Conservation (phyloP, 2,329 filamentous ascomycete genomes). For the Epichloe scottii region DNA sequence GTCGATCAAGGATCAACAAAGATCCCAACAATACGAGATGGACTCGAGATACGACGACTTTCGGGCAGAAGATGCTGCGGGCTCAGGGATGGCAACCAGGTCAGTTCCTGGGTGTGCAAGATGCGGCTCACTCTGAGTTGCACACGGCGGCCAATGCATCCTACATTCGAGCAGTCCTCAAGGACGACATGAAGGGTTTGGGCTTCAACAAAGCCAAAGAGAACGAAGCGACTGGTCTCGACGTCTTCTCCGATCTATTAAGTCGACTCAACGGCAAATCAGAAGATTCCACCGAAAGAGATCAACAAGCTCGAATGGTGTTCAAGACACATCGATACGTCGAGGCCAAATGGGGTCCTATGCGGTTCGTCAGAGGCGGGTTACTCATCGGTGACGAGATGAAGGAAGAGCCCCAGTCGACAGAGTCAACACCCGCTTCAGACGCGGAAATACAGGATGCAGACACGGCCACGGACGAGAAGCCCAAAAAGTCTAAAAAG, state of each 20-base stretch:
- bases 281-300: constrained; percentile 57
- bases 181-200: constrained; percentile 83
- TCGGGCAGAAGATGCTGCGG: constrained; percentile 81
- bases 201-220: constrained; percentile 68
- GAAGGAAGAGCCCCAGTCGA: constrained; percentile 20
- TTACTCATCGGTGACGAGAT: constrained; percentile 48
- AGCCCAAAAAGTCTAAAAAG: constrained; percentile 21
- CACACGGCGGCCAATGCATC: constrained; percentile 73
- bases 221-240: constrained; percentile 72
- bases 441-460: constrained; percentile 7
- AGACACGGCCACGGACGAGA: constrained; percentile 9
- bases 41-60: constrained; percentile 68
- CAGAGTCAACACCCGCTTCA: constrained; percentile 5
- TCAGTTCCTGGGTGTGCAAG: constrained; percentile 63
- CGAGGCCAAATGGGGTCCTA: constrained; percentile 61
- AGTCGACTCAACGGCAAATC: constrained; percentile 83
- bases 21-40: constrained; percentile 96
- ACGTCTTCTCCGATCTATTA: constrained; percentile 74
- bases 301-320: constrained; percentile 55
- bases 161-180: constrained; percentile 73
- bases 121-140: constrained; percentile 61
- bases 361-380: constrained; percentile 83
- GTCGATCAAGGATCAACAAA: constrained; percentile 57
- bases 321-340: constrained; percentile 62
- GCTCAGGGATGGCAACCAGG: constrained; percentile 87